Percentiles rank a stretch among this genome's conserved stretches.
Conservation (phyloP, 106 monocot genomes). For the Ottelia alismoides region DNA sequence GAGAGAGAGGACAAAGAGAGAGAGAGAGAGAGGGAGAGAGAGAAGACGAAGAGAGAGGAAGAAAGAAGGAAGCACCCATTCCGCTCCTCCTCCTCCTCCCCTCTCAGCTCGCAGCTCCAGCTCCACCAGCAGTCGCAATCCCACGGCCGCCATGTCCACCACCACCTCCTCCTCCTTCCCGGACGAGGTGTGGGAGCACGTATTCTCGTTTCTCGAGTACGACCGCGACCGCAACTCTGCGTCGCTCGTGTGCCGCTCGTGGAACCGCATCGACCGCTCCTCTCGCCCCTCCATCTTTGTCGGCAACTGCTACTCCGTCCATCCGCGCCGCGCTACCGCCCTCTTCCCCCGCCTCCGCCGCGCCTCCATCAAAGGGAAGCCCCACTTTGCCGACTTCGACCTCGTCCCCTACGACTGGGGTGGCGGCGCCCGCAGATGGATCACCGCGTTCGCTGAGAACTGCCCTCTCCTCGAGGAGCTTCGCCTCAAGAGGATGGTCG, state of each 20-base stretch:
- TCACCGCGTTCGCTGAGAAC: constrained; percentile 44
- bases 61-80: no score
- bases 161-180: no score
- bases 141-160: no score
- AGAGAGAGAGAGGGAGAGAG: no score
- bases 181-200: constrained; percentile 76
- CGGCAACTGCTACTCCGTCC: constrained; percentile 76
- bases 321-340: constrained; percentile 20
- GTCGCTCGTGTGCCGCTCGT: constrained; percentile 38
- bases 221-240: constrained; percentile 51
- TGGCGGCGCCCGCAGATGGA: constrained; percentile 54
- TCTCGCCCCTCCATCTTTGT: constrained; percentile 46
- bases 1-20: no score
- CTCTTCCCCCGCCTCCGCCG: constrained; percentile 42
- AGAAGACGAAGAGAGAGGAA: no score
- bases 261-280: constrained; percentile 35
- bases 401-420: constrained; percentile 77
- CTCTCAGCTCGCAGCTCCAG: no score
- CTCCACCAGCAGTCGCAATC: no score
- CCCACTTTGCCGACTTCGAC: constrained; percentile 90
- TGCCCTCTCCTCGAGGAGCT: constrained; percentile 77
- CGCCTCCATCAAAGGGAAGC: constrained; percentile 68
- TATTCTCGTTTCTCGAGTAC: constrained; percentile 50
- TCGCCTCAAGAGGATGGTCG: constrained; percentile 75
- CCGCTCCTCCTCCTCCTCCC: no score